Evolutionary conservation across 139 green algal species (phyloP).

Genomic region (Chlorella sp.): DNA sequence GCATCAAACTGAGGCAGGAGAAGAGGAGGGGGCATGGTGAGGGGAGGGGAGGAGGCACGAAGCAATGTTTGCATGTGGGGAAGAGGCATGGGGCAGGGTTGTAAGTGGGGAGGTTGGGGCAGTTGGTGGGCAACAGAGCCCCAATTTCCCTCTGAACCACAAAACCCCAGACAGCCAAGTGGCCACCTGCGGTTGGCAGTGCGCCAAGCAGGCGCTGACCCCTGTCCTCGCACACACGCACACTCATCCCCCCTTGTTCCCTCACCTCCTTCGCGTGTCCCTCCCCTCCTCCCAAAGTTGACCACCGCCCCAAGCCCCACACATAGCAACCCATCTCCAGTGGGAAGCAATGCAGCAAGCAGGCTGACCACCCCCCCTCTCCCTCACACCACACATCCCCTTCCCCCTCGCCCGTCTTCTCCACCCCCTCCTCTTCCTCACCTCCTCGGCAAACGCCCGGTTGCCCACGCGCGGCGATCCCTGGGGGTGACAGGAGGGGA

Average conservation of each 20-base stretch:
- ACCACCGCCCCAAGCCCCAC: too few relatives aligned
- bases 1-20: constrained; percentile 56
- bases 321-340: background rate
- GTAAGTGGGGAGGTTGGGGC: too few relatives aligned
- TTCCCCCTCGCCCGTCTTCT: too few relatives aligned
- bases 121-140: too few relatives aligned
- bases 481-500: too few relatives aligned
- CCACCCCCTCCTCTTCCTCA: background rate
- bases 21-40: background rate
- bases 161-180: too few relatives aligned
- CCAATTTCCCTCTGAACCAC: too few relatives aligned
- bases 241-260: background rate
- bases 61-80: background rate
- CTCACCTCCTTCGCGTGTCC: too few relatives aligned
- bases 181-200: too few relatives aligned
- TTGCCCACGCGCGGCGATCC: constrained; percentile 85
- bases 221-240: background rate
- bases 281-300: too few relatives aligned
- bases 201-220: too few relatives aligned
- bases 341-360: background rate
- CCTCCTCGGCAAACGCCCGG: constrained; percentile 65
- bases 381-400: background rate
- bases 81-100: background rate
- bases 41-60: background rate
- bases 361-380: background rate